Percentiles rank a stretch among this genome's conserved stretches.
Conservation (phyloP, 2,329 filamentous ascomycete genomes). For the Aspergillus novoparasiticus region DNA sequence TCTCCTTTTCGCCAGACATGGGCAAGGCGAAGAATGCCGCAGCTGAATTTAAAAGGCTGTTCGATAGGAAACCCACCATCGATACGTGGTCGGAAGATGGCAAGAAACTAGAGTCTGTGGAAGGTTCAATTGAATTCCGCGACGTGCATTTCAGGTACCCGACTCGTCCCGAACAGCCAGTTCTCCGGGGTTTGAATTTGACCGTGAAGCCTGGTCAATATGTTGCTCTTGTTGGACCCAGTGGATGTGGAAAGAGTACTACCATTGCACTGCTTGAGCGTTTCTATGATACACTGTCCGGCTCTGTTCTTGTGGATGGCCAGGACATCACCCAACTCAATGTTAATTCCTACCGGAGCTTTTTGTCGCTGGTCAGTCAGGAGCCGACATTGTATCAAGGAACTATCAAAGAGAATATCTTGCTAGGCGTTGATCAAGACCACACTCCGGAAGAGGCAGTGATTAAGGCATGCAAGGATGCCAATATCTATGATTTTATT, state of each 20-base stretch:
- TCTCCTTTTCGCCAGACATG: slow-evolving; percentile 90
- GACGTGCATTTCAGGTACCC: slow-evolving; percentile 95
- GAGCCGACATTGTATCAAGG: slow-evolving; percentile 95
- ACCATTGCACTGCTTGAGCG: slow-evolving; percentile 90
- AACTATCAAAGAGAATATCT: slow-evolving; percentile 85
- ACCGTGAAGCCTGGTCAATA: slow-evolving; percentile 51
- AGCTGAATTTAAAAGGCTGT: slow-evolving; percentile 75
- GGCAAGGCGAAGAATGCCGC: slow-evolving; percentile 88
- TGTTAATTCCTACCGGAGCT: slow-evolving; percentile 80
- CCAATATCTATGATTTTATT: slow-evolving; percentile 93
- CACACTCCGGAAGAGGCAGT: slow-evolving; percentile 72
- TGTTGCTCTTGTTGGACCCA: slow-evolving; percentile 84
- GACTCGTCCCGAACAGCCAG: slow-evolving; percentile 86
- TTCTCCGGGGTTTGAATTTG: slow-evolving; percentile 77
- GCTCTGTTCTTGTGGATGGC: slow-evolving; percentile 79
- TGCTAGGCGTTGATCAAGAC: slow-evolving; percentile 71
- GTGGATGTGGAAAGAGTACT: slow-evolving; percentile 91
- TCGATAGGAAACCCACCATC: slow-evolving; percentile 79
- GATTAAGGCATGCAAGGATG: slow-evolving; percentile 79
- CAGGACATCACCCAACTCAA: slow-evolving; percentile 80
- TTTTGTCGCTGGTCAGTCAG: slow-evolving; percentile 86
- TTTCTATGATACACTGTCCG: slow-evolving; percentile 87
- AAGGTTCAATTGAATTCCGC: slow-evolving; percentile 84
- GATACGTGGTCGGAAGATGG: slow-evolving; percentile 79
- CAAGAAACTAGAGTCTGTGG: slow-evolving; percentile 61